Percentiles rank a stretch among this genome's conserved stretches.
These are phyloP conservation scores for Acacia confusa DNA, from an alignment of 306 rosid genomes.

Conservation along the genomic window DNA sequence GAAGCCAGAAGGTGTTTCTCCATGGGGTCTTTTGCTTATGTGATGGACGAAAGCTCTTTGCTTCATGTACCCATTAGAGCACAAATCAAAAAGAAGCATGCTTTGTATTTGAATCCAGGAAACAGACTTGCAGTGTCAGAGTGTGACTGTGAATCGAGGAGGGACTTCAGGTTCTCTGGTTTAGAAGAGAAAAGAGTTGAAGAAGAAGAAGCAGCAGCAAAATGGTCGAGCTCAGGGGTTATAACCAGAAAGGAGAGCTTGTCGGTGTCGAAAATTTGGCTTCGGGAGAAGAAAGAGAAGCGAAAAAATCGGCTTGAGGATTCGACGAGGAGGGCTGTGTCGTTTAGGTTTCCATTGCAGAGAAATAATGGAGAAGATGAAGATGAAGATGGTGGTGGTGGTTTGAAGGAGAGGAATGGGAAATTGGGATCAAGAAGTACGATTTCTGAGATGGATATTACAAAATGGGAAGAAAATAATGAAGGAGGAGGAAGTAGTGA, in stretches of 20 bases:
- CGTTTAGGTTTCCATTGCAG: constrained; percentile 64
- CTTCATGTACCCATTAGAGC: constrained; percentile 76
- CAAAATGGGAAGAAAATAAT: constrained; percentile 58
- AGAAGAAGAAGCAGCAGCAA: constrained; percentile 5
- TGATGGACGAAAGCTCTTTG: constrained; percentile 74
- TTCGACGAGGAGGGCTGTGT: constrained; percentile 69
- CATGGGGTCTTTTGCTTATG: constrained; percentile 88
- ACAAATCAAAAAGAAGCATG: constrained; percentile 50
- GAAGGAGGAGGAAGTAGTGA: constrained; percentile 49
- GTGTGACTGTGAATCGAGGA: constrained; percentile 73
- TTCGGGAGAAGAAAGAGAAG: constrained; percentile 57
- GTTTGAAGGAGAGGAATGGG: constrained; percentile 44
- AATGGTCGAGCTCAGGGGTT: constrained; percentile 18
- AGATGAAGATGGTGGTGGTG: constrained; percentile 6
- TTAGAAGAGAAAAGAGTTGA: constrained; percentile 34
- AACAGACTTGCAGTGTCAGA: constrained; percentile 76
- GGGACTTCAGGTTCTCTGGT: constrained; percentile 65
- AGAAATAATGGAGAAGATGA: not conserved
- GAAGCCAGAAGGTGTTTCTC: constrained; percentile 92
- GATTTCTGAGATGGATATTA: constrained; percentile 57
- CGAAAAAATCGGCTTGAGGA: constrained; percentile 17
- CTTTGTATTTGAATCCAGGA: constrained; percentile 64
- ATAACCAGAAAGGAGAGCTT: constrained; percentile 58
- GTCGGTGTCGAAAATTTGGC: constrained; percentile 88
- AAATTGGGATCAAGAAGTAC: constrained; percentile 50